Percentiles rank a stretch among this genome's conserved stretches.
Evolutionary conservation across 225 moss, liverwort and hornwort genomes (phyloP).

Genomic region (Bryoerythrophyllum caledonicum): DNA sequence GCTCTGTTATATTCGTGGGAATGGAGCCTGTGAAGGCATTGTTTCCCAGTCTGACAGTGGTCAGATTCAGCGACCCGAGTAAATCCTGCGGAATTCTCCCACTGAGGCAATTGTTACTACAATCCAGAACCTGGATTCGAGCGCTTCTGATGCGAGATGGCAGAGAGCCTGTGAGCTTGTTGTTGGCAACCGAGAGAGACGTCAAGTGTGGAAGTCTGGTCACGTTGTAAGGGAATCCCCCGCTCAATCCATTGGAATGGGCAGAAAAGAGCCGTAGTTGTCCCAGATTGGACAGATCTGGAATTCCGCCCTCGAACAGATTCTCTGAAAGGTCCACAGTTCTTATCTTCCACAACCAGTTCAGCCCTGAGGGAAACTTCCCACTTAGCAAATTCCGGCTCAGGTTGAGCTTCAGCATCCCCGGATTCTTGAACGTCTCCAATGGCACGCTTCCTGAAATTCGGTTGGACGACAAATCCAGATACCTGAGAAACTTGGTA

Average conservation of each 20-base stretch:
- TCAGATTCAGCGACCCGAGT: constrained; percentile 36
- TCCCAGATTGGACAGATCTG: constrained; percentile 37
- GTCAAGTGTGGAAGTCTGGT: constrained; percentile 42
- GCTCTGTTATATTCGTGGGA: constrained; percentile 30
- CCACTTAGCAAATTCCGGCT: constrained; percentile 50
- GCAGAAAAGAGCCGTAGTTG: constrained; percentile 29
- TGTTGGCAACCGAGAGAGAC: constrained; percentile 40
- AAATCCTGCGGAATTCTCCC: constrained; percentile 42
- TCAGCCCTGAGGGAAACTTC: constrained; percentile 20
- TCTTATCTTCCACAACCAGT: constrained; percentile 26
- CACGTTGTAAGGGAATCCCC: constrained; percentile 37
- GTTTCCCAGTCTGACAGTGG: constrained; percentile 28
- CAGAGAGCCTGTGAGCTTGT: constrained; percentile 45
- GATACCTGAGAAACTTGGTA: constrained; percentile 27
- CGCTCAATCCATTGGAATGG: constrained; percentile 44
- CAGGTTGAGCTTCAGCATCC: constrained; percentile 36
- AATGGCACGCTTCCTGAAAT: constrained; percentile 31
- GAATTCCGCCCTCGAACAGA: constrained; percentile 42
- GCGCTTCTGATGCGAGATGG: constrained; percentile 22
- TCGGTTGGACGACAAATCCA: constrained; percentile 55
- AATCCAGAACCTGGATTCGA: constrained; percentile 32
- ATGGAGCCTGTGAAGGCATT: constrained; percentile 45
- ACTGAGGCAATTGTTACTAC: constrained; percentile 41
- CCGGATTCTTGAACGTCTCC: constrained; percentile 18
- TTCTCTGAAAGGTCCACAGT: constrained; percentile 51